phyloP scores from a whole-genome alignment of 768 basidiomycete species.

The Macrocybe gigantea region DNA sequence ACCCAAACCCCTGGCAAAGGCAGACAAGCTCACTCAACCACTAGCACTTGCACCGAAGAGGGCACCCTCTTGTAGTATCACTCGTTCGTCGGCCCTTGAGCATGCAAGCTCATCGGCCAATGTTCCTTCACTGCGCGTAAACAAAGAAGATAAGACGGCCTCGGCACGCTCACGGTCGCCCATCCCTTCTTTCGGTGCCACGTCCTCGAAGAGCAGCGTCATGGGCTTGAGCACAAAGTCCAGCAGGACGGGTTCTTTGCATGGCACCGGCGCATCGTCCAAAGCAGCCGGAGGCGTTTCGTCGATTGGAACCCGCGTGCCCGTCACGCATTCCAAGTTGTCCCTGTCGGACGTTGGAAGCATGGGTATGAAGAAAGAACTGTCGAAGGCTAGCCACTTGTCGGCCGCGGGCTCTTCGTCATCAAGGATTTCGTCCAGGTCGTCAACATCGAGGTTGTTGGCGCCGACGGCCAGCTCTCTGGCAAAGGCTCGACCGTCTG shows the following conservation, averaged over 20 bases:
- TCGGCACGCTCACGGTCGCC: constrained; percentile 14
- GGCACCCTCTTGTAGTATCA: constrained; percentile 3
- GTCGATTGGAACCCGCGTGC: constrained; percentile 37
- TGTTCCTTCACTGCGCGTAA: constrained; percentile 10
- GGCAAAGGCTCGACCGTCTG: constrained; percentile 40
- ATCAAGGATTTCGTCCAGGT: constrained; percentile 18
- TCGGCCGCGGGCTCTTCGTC: constrained; percentile 24
- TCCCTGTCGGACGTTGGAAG: constrained; percentile 23
- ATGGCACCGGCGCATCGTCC: constrained; percentile 13
- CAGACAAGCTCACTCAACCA: constrained; percentile 4
- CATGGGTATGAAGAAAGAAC: constrained; percentile 26
- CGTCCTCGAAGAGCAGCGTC: constrained; percentile 8
- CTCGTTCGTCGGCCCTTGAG: constrained; percentile 15
- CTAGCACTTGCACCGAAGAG: constrained; percentile 9
- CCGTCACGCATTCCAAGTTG: constrained; percentile 15
- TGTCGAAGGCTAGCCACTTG: constrained; percentile 13
- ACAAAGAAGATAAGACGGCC: constrained; percentile 9
- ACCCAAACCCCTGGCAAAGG: constrained; percentile 6
- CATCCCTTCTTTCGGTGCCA: constrained; percentile 12
- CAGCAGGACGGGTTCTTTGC: constrained; percentile 6
- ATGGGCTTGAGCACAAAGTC: constrained; percentile 3
- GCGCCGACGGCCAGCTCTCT: constrained; percentile 77
- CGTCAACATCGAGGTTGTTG: constrained; percentile 40
- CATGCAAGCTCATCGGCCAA: constrained; percentile 11
- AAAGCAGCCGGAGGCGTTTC: constrained; percentile 24